Evolutionary conservation across 768 basidiomycete species (phyloP).

Genomic region (Hygrophoropsis aurantiaca): DNA sequence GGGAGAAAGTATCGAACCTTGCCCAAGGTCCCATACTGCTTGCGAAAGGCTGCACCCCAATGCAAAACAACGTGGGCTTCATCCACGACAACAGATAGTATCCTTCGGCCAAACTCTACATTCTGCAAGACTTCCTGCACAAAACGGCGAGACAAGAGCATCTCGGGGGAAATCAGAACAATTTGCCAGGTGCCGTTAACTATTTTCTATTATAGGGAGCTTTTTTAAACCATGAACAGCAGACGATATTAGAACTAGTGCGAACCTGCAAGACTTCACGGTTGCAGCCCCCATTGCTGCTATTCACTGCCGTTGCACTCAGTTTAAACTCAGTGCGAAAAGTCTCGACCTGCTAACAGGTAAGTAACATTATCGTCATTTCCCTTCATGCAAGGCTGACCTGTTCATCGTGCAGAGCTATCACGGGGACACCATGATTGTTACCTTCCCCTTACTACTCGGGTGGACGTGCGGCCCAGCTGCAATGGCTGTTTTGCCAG

Average conservation of each 20-base stretch:
- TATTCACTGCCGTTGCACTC: slow-evolving; percentile 32
- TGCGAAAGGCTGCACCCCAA: slow-evolving; percentile 36
- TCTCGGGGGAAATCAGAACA: slow-evolving; percentile 35
- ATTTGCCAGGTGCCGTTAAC: slow-evolving; percentile 25
- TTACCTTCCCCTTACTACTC: slow-evolving; percentile 25
- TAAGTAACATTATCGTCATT: too few relatives aligned
- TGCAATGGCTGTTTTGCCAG: slow-evolving; percentile 38
- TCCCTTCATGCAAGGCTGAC: too few relatives aligned
- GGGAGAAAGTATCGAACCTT: slow-evolving; percentile 31
- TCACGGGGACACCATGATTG: slow-evolving; percentile 37
- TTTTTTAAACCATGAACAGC: too few relatives aligned
- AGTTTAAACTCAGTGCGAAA: slow-evolving; percentile 31
- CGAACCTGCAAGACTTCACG: slow-evolving; percentile 20
- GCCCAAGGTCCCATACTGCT: slow-evolving; percentile 27
- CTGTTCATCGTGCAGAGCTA: slow-evolving; percentile 40
- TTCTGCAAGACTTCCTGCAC: slow-evolving; percentile 24
- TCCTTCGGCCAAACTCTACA: slow-evolving; percentile 11
- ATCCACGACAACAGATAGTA: slow-evolving; percentile 31
- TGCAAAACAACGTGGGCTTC: slow-evolving; percentile 39
- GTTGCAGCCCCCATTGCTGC: slow-evolving; percentile 29
- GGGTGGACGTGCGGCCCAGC: slow-evolving; percentile 36
- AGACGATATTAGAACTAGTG: too few relatives aligned
- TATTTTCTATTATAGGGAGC: too few relatives aligned
- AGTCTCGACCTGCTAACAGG: slow-evolving; percentile 28
- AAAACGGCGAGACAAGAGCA: slow-evolving; percentile 28